Evolutionary conservation across 1,139 yeast species (phyloP).

Genomic region (Pichia sp.): DNA sequence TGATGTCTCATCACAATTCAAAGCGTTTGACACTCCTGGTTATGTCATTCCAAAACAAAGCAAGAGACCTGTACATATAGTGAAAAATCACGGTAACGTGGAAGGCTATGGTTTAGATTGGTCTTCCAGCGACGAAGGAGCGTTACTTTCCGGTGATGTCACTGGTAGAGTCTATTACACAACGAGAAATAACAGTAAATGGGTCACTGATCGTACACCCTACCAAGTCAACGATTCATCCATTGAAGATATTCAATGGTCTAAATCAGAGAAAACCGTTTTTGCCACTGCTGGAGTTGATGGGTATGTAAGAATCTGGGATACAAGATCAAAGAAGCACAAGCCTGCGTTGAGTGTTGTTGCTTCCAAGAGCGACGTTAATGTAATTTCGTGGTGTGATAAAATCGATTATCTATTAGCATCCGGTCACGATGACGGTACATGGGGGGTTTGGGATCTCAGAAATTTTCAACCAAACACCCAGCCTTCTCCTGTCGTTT

Average conservation of each 20-base stretch:
- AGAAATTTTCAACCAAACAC: slow-evolving; percentile 65
- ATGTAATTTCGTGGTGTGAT: slow-evolving; percentile 93
- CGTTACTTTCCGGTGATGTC: slow-evolving; percentile 84
- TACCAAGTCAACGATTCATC: slow-evolving; percentile 68
- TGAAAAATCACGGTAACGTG: slow-evolving; percentile 83
- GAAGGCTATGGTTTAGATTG: slow-evolving; percentile 98
- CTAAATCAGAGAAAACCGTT: slow-evolving; percentile 84
- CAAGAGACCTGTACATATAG: slow-evolving; percentile 81
- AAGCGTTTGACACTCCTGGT: slow-evolving; percentile 87
- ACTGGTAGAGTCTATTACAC: slow-evolving; percentile 80
- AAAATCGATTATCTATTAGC: slow-evolving; percentile 84
- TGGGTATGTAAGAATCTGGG: slow-evolving; percentile 94
- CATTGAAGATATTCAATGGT: slow-evolving; percentile 96
- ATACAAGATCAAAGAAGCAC: slow-evolving; percentile 87
- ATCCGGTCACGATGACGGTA: slow-evolving; percentile 95
- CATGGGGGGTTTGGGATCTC: slow-evolving; percentile 98
- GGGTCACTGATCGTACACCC: slow-evolving; percentile 86
- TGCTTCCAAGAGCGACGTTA: slow-evolving; percentile 84
- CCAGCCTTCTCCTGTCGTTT: slow-evolving; percentile 67
- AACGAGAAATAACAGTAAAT: slow-evolving; percentile 67
- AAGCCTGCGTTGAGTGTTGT: slow-evolving; percentile 82
- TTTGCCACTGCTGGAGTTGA: slow-evolving; percentile 93
- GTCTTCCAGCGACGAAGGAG: slow-evolving; percentile 86
- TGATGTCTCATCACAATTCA: slow-evolving; percentile 74
- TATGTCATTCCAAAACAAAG: slow-evolving; percentile 69